Conservation (phyloP, 192 early-diverging fungal species). For the Linnemannia elongata region DNA sequence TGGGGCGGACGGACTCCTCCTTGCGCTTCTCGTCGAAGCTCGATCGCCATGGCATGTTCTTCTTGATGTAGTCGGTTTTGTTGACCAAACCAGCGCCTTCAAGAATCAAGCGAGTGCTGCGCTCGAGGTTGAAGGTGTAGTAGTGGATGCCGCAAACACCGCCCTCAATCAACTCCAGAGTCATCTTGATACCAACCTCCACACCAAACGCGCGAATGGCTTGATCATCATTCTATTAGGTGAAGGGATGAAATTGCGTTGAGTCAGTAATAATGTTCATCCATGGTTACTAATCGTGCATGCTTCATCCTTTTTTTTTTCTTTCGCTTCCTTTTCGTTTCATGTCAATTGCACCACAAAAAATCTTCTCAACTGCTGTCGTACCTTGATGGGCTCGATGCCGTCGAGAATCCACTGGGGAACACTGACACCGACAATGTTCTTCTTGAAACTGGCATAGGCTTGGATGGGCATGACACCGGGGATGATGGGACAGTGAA, state of each 20-base stretch:
- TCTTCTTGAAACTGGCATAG: constrained; percentile 93
- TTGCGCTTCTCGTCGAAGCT: constrained; percentile 88
- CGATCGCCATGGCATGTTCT: constrained; percentile 65
- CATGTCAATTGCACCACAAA: too few relatives aligned
- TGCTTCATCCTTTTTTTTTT: neutral
- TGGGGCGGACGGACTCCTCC: constrained; percentile 96
- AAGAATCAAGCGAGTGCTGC: constrained; percentile 87
- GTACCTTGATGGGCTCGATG: constrained; percentile 95
- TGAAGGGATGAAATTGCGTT: neutral
- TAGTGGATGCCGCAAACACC: constrained; percentile 92
- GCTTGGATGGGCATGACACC: constrained; percentile 98
- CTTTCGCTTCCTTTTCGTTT: too few relatives aligned
- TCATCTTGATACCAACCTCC: constrained; percentile 87
- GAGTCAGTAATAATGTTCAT: neutral
- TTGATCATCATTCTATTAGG: constrained; percentile 83
- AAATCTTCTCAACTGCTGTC: neutral
- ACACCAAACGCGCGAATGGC: constrained; percentile 96
- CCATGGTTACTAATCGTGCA: neutral
- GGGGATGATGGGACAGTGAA: constrained; percentile 89
- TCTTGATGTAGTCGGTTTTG: constrained; percentile 58
- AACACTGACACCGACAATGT: constrained; percentile 91
- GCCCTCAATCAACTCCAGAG: constrained; percentile 74
- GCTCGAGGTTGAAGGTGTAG: constrained; percentile 96
- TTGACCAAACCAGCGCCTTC: constrained; percentile 87
- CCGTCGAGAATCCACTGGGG: constrained; percentile 87